Evolutionary conservation across 345 rosid genomes (phyloP).

Genomic region (Syzygium aqueum): DNA sequence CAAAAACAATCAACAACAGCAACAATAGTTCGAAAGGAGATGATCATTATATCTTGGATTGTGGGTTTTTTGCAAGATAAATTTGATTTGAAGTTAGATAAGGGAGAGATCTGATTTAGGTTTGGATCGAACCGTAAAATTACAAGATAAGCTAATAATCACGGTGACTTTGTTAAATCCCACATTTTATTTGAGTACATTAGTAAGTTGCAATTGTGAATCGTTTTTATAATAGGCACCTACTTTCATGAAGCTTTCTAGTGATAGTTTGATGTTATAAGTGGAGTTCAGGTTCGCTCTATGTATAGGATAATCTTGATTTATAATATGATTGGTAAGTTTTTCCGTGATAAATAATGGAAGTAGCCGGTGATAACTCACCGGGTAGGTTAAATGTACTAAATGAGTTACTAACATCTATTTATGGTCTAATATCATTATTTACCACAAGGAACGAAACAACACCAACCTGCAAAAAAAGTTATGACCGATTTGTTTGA

Average conservation of each 20-base stretch:
- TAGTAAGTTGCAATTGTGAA: not conserved
- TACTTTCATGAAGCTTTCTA: not conserved
- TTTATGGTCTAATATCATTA: not conserved
- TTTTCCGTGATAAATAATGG: not conserved
- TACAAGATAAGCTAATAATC: not conserved
- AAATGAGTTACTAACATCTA: not conserved
- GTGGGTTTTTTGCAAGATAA: not conserved
- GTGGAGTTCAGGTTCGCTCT: not conserved
- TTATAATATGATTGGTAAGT: not conserved
- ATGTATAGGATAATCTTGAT: not conserved
- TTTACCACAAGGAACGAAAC: not conserved
- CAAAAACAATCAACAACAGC: too few relatives aligned
- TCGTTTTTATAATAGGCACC: not conserved
- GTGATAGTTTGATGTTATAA: not conserved
- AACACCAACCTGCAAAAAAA: too few relatives aligned
- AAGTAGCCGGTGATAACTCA: not conserved
- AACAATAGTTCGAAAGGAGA: not conserved
- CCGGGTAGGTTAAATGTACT: too few relatives aligned
- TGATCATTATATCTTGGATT: not conserved
- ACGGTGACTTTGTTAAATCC: not conserved
- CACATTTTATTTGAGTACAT: not conserved
- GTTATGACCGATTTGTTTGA: too few relatives aligned
- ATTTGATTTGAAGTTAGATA: not conserved
- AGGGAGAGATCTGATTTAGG: not conserved
- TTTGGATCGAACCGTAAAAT: not conserved